A percentile compares a stretch with the other conserved stretches of the same genome.
Conservation (phyloP, 352 stramenopile genomes). For the Globisporangium mamillatum region DNA sequence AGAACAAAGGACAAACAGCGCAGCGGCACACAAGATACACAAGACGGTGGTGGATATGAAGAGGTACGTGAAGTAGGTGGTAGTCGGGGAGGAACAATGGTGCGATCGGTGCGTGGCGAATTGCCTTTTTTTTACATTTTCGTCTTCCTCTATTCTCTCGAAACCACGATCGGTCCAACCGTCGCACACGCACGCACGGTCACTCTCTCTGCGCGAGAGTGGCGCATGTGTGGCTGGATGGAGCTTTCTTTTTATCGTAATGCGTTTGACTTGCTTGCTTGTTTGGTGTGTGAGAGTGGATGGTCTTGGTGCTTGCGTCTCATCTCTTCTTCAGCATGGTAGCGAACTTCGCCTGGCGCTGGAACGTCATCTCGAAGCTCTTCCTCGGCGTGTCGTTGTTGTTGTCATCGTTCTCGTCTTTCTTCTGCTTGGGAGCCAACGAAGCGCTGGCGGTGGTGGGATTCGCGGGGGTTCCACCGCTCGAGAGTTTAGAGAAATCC, state of each 20-base stretch:
- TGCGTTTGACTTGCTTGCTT: not conserved
- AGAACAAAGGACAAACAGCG: not conserved
- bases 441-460: not conserved
- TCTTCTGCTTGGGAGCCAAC: not conserved
- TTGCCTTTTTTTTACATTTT: not conserved
- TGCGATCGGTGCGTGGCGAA: not conserved
- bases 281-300: not conserved
- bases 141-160: not conserved
- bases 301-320: not conserved
- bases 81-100: not conserved
- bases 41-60: too few species aligned
- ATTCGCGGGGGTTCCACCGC: not conserved
- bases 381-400: slow-evolving; percentile 31
- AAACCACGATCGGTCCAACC: not conserved
- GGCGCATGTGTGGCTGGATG: not conserved
- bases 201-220: not conserved
- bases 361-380: slow-evolving; percentile 46
- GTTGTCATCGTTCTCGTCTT: not conserved
- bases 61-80: not conserved
- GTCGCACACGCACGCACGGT: not conserved
- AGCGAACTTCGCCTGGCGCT: slow-evolving; percentile 48
- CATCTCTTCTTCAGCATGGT: slow-evolving; percentile 52
- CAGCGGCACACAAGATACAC: not conserved
- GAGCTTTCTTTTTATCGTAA: not conserved
- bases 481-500: slow-evolving; percentile 28